Percentiles rank a stretch among this genome's conserved stretches.
phyloP scores from a whole-genome alignment of 192 early-diverging fungal species.

The Coemansia sp. region DNA sequence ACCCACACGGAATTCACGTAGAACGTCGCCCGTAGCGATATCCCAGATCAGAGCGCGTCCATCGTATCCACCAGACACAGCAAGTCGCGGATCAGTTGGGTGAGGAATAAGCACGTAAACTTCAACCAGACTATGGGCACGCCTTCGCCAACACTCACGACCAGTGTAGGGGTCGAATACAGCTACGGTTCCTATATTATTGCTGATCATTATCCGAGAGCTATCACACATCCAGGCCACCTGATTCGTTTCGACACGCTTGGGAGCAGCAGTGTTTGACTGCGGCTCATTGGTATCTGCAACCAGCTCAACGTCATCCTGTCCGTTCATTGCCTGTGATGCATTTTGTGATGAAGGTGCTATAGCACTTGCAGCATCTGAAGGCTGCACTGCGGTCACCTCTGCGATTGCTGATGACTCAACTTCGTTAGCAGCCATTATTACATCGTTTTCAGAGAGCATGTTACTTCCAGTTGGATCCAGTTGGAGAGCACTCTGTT shows the following conservation, averaged over 20 bases:
- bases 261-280: conserved; percentile 4
- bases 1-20: conserved; percentile 56
- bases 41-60: conserved; percentile 84
- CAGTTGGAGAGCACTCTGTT: too few relatives aligned
- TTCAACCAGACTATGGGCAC: conserved; percentile 49
- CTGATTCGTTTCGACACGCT: conserved; percentile 54
- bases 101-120: conserved; percentile 76
- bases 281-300: conserved; percentile 13
- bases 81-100: conserved; percentile 66
- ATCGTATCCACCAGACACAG: conserved; percentile 81
- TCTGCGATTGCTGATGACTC: neutral
- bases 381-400: neutral
- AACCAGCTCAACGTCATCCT: conserved; percentile 10
- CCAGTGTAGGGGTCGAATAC: conserved; percentile 70
- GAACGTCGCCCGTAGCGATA: conserved; percentile 55
- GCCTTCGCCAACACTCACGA: conserved; percentile 42
- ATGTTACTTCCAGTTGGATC: too few relatives aligned
- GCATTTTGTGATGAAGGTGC: too few relatives aligned
- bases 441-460: too few relatives aligned
- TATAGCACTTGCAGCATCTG: neutral
- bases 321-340: too few relatives aligned
- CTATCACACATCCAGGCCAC: conserved; percentile 76
- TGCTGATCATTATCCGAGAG: conserved; percentile 62
- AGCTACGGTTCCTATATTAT: conserved; percentile 63
- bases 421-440: too few relatives aligned